A percentile compares a stretch with the other conserved stretches of the same genome.
Conservation (phyloP, 305 asterid genomes). For the Andrographis paniculata region DNA sequence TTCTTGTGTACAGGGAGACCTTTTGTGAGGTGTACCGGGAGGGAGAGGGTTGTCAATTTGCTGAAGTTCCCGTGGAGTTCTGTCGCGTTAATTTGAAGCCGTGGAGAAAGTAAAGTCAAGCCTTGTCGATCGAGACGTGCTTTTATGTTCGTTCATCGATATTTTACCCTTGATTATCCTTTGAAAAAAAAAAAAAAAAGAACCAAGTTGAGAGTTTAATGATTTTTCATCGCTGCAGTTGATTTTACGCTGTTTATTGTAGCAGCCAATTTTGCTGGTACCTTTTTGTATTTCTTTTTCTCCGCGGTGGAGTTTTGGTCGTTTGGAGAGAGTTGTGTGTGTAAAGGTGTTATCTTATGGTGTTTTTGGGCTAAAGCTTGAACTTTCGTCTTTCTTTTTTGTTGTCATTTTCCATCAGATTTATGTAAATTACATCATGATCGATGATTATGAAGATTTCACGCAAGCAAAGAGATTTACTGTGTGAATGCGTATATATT, state of each 20-base stretch:
- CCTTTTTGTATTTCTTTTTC: neutral
- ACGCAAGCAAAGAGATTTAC: too few species aligned
- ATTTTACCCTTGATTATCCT: slow-evolving; percentile 21
- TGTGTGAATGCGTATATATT: too few species aligned
- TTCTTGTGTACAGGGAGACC: slow-evolving; percentile 18
- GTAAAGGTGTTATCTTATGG: too few species aligned
- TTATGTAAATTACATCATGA: too few species aligned
- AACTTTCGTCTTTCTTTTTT: too few species aligned
- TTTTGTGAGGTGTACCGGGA: slow-evolving; percentile 8
- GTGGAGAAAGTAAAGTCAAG: slow-evolving; percentile 8
- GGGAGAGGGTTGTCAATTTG: slow-evolving; percentile 20
- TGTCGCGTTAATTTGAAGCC: slow-evolving; percentile 14
- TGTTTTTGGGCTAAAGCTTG: too few species aligned
- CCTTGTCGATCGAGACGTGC: slow-evolving; percentile 30
- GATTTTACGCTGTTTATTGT: slow-evolving; percentile 12
- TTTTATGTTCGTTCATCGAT: slow-evolving; percentile 9
- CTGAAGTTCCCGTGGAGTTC: slow-evolving; percentile 3
- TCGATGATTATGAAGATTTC: too few species aligned
- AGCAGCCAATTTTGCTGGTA: slow-evolving; percentile 7
- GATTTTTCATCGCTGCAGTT: neutral
- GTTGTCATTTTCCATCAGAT: too few species aligned
- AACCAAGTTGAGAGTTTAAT: slow-evolving; percentile 5
- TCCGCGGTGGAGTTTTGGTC: neutral
- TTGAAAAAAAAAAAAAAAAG: too few species aligned
- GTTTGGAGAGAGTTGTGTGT: too few species aligned